Evolutionary conservation across 2,329 filamentous ascomycete genomes (phyloP), one percentile per base, ranked within the genome.

Genomic region (Taxawa tesnikishii): DNA sequence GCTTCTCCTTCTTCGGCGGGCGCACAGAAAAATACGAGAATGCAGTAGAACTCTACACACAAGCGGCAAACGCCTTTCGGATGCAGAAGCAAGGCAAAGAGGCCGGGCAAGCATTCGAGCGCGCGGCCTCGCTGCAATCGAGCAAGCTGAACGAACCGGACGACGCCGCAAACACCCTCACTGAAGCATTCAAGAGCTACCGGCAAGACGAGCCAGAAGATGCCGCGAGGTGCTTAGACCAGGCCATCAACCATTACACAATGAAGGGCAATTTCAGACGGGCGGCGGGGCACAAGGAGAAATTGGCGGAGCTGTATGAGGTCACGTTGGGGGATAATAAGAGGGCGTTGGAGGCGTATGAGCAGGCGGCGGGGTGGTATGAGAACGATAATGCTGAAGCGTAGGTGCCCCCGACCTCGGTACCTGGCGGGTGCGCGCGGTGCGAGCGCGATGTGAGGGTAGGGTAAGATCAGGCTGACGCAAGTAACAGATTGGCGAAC

Each of bases 141-240:
- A 70, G 76, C 43, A 78, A 87, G 47, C 71, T 96, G 31, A 92
- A 85, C 53, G 87, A 96, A 52, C 83, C 81, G 26, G 83, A 93
- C 54, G 90, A 96, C 53, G 84, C 85, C 29, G 87, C 88, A 42
- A 92, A 93, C 59, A 79, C 80, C 29, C 65, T 85, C 39, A 74
- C 79, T 49, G 87, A 96, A 56, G 90, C 90, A 32, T 96, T 87
- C 71, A 94, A 96, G 66, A 80, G 84, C 38, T 96, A 94, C 63
- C 73, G 79, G 48, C 92, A 85, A 60, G 76, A 81, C 32, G 76
- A 83, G 48, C 85, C 85, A 13, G 69, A 83, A 51, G 79, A 88
- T 48, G 88, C 87, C 11, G 83, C 80, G 26, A 68, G 83, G 39
- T 85, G 83, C 50, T 65, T 94, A 34, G 74, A 84, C 42, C 63